Evolutionary conservation across 208 protist species (phyloP).

Genomic region (Strigomonas culicis): DNA sequence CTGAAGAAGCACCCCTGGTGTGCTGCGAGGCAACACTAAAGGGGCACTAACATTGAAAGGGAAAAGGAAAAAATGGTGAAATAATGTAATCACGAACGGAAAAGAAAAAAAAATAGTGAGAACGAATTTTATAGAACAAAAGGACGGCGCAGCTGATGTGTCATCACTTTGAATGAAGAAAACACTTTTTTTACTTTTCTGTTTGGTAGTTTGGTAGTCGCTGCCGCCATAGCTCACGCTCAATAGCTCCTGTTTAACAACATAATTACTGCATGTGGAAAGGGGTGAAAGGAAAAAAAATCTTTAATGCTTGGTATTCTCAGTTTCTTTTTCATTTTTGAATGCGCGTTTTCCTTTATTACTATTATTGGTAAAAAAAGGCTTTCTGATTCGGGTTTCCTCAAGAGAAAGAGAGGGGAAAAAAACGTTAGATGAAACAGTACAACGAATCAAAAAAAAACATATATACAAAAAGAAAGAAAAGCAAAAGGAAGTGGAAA

Average conservation of each 20-base stretch:
- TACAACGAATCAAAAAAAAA: neutral
- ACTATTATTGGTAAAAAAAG: too few species aligned
- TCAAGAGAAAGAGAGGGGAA: neutral
- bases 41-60: neutral
- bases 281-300: too few species aligned
- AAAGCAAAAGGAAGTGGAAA: constrained; percentile 6
- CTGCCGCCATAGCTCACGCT: too few species aligned
- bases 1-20: too few species aligned
- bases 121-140: neutral
- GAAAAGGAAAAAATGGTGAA: neutral
- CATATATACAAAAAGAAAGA: constrained; percentile 9
- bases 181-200: too few species aligned
- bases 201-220: too few species aligned
- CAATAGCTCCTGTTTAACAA: neutral
- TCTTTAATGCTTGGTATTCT: too few species aligned
- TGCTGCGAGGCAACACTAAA: neutral
- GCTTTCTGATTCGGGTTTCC: too few species aligned
- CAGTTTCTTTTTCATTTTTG: too few species aligned
- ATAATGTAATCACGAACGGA: neutral
- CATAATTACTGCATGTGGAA: neutral
- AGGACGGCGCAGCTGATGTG: neutral
- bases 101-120: neutral
- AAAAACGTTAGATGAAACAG: neutral
- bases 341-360: neutral
- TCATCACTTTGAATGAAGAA: too few species aligned